Evolutionary conservation across 495 filamentous ascomycete genomes (phyloP), one percentile per base, ranked within the genome.

Genomic region (Aeminium ludgeri): DNA sequence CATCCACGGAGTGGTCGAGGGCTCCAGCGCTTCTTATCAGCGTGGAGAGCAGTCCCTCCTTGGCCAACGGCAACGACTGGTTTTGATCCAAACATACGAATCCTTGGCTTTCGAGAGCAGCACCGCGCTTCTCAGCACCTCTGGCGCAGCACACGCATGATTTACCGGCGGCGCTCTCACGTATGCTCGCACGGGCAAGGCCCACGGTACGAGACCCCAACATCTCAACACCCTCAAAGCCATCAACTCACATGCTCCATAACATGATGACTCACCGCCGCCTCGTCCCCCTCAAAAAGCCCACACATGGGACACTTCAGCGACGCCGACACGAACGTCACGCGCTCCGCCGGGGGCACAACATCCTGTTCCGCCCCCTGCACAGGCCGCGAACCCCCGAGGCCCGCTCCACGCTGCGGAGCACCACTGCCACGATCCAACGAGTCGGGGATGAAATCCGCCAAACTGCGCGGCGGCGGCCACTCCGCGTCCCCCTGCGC

Each of bases 241-340:
- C 30, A 15, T 52, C 38, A 63, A 20, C 58, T 55, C 32, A 76
- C 72, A 48, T 78, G 73, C 12, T 43, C 44, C 27, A 68, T 65
- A 27, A 77, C 70, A 49, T 79, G 74, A 44, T 73, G 64, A 11
- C 63, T 59, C 32, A 78, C 67, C 7, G 73, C 73, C 1, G 53
- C 56, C 38, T 67, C 72, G 46, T 77, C 73, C 16, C 74, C 73
- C 49, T 68, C 62, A 53, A 77, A 79, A 7, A 51, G 53, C 10
- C 59, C 64, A 53, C 74, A 79, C 0, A 79, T 69, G 0, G 73
- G 74, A 52, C 74, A 79, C 4, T 49, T 63, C 6, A 54, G 54
- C 3, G 54, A 57, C 37, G 53, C 51, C 1, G 51, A 41, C 0
- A 20, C 19, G 5, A 37, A 8, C 5, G 32, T 5, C 5, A 17